These are phyloP conservation scores for Hanseniaspora pseudoguilliermondii DNA, from an alignment of 805 yeast genomes.

Conservation along the genomic window DNA sequence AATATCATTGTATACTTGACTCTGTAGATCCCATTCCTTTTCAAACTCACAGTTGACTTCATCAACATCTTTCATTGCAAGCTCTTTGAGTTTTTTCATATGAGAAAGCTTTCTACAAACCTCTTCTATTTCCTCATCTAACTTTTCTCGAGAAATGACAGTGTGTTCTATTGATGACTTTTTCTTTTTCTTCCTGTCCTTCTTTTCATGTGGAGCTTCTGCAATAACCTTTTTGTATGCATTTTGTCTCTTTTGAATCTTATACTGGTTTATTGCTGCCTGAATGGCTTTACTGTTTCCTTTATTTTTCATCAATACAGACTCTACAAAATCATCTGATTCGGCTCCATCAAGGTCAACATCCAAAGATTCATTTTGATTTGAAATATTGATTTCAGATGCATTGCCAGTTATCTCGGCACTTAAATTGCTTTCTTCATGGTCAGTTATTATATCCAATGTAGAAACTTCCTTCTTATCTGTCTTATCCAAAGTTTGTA, in stretches of 20 bases:
- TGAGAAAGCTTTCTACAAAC: not conserved
- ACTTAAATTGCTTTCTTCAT: constrained; percentile 17
- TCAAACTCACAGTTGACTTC: not conserved
- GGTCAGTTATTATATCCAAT: constrained; percentile 21
- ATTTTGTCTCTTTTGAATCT: not conserved
- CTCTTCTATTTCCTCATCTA: not conserved
- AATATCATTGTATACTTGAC: not conserved
- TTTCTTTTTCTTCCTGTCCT: constrained; percentile 24
- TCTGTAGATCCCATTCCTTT: not conserved
- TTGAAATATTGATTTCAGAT: constrained; percentile 4
- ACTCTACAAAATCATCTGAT: constrained; percentile 1
- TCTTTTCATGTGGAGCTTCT: constrained; percentile 22
- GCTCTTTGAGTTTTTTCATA: not conserved
- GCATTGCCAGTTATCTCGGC: not conserved
- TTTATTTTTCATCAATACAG: constrained; percentile 7
- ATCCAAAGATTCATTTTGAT: constrained; percentile 22
- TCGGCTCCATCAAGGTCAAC: constrained; percentile 17
- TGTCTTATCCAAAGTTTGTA: constrained; percentile 28
- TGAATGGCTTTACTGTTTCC: constrained; percentile 8
- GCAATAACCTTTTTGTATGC: not conserved
- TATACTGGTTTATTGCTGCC: constrained; percentile 6
- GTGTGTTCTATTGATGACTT: constrained; percentile 12
- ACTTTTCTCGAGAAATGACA: constrained; percentile 14
- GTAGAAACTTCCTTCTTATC: constrained; percentile 30
- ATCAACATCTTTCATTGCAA: not conserved